Conservation (phyloP, 2,329 filamentous ascomycete species). For the Beauveria sp. region DNA sequence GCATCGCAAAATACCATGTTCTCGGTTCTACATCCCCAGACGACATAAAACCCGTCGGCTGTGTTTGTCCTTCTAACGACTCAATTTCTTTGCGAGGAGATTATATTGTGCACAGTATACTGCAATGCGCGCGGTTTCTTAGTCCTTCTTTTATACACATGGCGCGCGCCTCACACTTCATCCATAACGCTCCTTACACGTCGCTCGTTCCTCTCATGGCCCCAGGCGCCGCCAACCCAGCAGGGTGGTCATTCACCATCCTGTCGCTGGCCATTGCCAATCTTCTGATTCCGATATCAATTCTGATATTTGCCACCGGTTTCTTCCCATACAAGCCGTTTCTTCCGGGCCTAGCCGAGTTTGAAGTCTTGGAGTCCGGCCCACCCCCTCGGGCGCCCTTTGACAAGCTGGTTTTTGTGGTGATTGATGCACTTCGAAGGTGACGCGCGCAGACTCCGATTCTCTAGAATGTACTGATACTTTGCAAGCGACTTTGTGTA, state of each 20-base stretch:
- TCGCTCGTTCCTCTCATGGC: conserved; percentile 2
- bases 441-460: conserved; percentile 26
- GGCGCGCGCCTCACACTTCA: background rate
- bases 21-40: background rate
- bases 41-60: background rate
- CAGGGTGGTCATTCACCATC: conserved; percentile 22
- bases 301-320: conserved; percentile 72
- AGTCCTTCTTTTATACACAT: background rate
- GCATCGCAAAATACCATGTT: background rate
- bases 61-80: background rate
- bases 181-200: conserved; percentile 4
- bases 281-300: conserved; percentile 65
- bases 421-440: conserved; percentile 90
- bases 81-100: background rate
- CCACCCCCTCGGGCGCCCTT: conserved; percentile 62
- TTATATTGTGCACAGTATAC: background rate
- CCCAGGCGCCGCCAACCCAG: background rate
- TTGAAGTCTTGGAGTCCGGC: conserved; percentile 48
- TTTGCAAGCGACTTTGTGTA: conserved; percentile 84
- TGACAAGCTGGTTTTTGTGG: conserved; percentile 91
- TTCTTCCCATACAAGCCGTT: conserved; percentile 99
- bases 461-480: background rate
- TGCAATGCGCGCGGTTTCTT: background rate
- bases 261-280: conserved; percentile 60
- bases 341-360: conserved; percentile 72